Evolutionary conservation across 2,329 filamentous ascomycete genomes (phyloP), one percentile per base, ranked within the genome.

Genomic region (Bipolaris gigantea): DNA sequence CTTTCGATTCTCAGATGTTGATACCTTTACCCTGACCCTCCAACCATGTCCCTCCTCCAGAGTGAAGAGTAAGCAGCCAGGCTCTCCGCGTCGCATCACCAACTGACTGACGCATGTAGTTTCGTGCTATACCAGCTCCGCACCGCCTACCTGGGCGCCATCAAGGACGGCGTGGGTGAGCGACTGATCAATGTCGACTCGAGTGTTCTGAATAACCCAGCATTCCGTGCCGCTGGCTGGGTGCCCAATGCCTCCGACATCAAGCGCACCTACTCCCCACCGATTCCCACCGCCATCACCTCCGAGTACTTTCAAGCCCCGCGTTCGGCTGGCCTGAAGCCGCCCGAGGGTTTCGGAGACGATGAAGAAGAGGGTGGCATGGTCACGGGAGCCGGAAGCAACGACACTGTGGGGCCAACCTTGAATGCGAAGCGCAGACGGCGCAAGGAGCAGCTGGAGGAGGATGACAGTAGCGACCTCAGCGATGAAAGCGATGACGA

Each of bases 401-500:
- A 81, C 59, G 85, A 91, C 63, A 89, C 87, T 0, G 79, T 89
- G 45, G 88, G 86, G 0, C 87, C 86, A 1, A 84, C 83, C 32
- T 64, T 75, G 34, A 81, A 86, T 64, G 84, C 86, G 30, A 86
- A 84, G 48, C 86, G 88, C 71, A 82, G 88, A 60, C 83, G 88
- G 39, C 74, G 84, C 48, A 83, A 88, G 56, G 88, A 92, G 73
- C 87, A 90, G 72, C 84, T 90, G 77, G 89, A 92, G 62, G 90
- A 94, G 66, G 89, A 92, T 53, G 90, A 93, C 68, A 94, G 90
- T 73, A 92, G 89, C 67, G 90, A 93, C 65, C 77, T 93, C 49
- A 92, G 87, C 70, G 90, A 94, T 65, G 89, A 93, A 63, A 93
- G 89, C 64, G 90, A 94, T 46, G 89, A 92, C 21, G 89, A 92